These are phyloP conservation scores for Phytophthora pini DNA, from an alignment of 352 stramenopile species.

Conservation along the genomic window DNA sequence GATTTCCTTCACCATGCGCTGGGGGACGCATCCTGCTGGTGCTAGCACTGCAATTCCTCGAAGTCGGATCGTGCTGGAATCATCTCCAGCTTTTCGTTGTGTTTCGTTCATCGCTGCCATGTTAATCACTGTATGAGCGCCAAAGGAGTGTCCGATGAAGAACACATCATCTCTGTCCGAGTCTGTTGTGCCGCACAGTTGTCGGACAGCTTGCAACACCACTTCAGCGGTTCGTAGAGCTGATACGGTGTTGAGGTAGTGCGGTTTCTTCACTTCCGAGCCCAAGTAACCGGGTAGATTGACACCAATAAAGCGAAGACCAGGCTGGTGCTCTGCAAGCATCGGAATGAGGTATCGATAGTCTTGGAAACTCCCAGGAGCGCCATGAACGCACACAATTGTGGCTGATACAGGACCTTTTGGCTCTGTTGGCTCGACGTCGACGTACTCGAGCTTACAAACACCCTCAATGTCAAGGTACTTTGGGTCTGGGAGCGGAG, in stretches of 20 bases:
- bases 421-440: constrained; percentile 18
- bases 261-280: constrained; percentile 36
- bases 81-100: constrained; percentile 17
- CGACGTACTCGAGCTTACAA: constrained; percentile 52
- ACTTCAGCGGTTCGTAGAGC: constrained; percentile 41
- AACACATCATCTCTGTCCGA: constrained; percentile 31
- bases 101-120: constrained; percentile 38
- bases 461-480: constrained; percentile 39
- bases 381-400: constrained; percentile 63
- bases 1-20: constrained; percentile 46
- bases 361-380: constrained; percentile 55
- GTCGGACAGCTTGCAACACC: constrained; percentile 36
- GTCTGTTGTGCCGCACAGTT: constrained; percentile 31
- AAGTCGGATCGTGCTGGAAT: constrained; percentile 23
- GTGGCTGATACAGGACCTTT: constrained; percentile 18
- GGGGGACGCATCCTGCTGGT: constrained; percentile 47
- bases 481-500: constrained; percentile 40
- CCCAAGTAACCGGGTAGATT: constrained; percentile 51
- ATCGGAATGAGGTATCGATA: constrained; percentile 64
- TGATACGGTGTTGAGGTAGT: constrained; percentile 41
- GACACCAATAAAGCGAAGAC: constrained; percentile 38
- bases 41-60: constrained; percentile 50
- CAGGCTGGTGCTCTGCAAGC: constrained; percentile 34
- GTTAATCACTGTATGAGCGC: constrained; percentile 41
- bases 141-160: constrained; percentile 43